Percentiles rank a stretch among this genome's conserved stretches.
Conservation (phyloP, 1,284 basidiomycete genomes). For the Fomitopsis schrenkii region DNA sequence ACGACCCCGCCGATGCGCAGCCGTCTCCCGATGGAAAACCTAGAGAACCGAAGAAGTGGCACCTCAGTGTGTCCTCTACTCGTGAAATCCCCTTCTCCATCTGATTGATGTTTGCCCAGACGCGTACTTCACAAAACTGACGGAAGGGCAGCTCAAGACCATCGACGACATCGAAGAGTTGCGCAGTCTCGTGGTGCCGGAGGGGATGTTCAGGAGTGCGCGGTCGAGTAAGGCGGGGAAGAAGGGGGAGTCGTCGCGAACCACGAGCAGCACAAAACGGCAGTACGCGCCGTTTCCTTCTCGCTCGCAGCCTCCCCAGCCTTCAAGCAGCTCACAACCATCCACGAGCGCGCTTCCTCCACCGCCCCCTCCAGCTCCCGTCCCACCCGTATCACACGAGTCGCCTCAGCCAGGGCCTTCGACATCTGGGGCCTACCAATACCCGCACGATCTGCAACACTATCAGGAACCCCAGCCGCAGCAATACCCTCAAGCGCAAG, state of each 20-base stretch:
- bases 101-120: slow-evolving; percentile 35
- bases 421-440: neutral
- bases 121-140: slow-evolving; percentile 71
- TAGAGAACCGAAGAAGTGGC: slow-evolving; percentile 62
- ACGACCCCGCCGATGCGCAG: slow-evolving; percentile 17
- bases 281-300: slow-evolving; percentile 57
- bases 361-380: slow-evolving; percentile 19
- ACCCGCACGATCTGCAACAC: neutral
- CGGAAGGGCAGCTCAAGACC: slow-evolving; percentile 30
- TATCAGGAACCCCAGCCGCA: neutral
- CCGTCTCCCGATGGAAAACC: slow-evolving; percentile 19
- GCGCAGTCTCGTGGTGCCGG: slow-evolving; percentile 29
- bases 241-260: slow-evolving; percentile 16
- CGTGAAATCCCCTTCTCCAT: neutral
- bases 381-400: slow-evolving; percentile 15
- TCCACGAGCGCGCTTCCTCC: slow-evolving; percentile 5
- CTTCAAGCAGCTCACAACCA: slow-evolving; percentile 10
- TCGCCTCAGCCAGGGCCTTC: slow-evolving; percentile 15
- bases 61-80: slow-evolving; percentile 50
- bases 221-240: slow-evolving; percentile 19
- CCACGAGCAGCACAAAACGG: slow-evolving; percentile 29
- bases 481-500: neutral
- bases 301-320: slow-evolving; percentile 19
- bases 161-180: slow-evolving; percentile 32
- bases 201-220: slow-evolving; percentile 49